Percentiles rank a stretch among this genome's conserved stretches.
Conservation (phyloP, 345 rosid genomes). For the Salix dunnii region DNA sequence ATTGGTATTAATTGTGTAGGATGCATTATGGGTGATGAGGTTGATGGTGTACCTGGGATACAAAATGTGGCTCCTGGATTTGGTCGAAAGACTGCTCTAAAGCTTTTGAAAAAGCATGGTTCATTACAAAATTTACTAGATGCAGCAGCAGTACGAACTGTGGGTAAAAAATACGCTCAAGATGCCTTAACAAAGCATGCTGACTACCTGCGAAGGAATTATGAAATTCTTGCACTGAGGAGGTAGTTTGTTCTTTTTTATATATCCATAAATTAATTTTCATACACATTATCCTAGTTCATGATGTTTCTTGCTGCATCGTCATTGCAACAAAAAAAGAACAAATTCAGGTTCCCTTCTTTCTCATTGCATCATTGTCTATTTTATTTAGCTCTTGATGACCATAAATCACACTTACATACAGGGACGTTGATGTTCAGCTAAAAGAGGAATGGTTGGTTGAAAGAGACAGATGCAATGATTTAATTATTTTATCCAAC, state of each 20-base stretch:
- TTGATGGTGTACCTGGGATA: constrained; percentile 89
- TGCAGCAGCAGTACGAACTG: constrained; percentile 79
- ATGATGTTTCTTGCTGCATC: too few relatives aligned
- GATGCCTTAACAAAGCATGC: constrained; percentile 82
- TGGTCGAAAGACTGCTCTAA: constrained; percentile 79
- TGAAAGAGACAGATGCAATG: constrained; percentile 59
- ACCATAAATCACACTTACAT: background rate
- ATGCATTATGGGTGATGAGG: constrained; percentile 84
- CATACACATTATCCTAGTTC: background rate
- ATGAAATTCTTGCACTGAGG: constrained; percentile 75
- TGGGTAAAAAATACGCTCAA: constrained; percentile 76
- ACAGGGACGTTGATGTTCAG: constrained; percentile 68
- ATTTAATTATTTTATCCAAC: constrained; percentile 48
- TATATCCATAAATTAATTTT: background rate
- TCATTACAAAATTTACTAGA: constrained; percentile 78
- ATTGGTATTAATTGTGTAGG: constrained; percentile 36
- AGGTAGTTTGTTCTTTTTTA: constrained; percentile 38
- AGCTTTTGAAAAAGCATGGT: constrained; percentile 79
- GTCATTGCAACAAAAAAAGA: too few relatives aligned
- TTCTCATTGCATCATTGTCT: background rate
- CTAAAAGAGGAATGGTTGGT: constrained; percentile 77
- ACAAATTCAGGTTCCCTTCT: background rate
- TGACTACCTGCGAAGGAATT: constrained; percentile 77
- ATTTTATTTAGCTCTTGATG: constrained; percentile 5
- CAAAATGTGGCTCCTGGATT: constrained; percentile 78